Evolutionary conservation across 2,329 filamentous ascomycete species (phyloP), one percentile per base, ranked within the genome.

Genomic region (Teratosphaeria zuluensis): DNA sequence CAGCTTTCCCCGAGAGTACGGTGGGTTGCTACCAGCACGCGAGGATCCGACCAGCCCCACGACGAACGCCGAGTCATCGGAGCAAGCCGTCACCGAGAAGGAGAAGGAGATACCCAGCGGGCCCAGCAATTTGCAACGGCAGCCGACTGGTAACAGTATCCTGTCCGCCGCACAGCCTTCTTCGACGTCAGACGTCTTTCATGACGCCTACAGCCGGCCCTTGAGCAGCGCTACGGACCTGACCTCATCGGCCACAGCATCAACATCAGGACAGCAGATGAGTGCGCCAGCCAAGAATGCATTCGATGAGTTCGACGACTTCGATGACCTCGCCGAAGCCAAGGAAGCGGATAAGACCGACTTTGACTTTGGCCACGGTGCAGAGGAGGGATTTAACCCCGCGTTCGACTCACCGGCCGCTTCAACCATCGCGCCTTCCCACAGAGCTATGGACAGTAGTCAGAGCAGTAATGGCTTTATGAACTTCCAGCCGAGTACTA

Each of bases 321-420:
- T 94, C 65, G 88, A 90, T 66, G 89, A 89, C 58, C 81, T 95
- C 16, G 86, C 90, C 60, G 90, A 95, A 68, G 90, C 90, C 52
- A 90, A 90, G 70, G 90, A 94, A 72, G 88, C 75, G 6, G 77
- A 80, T 57, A 78, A 87, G 54, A 85, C 82, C 28, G 89, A 92
- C 63, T 90, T 92, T 75, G 85, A 86, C 67, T 88, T 91, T 62
- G 88, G 85, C 33, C 63, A 60, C 85, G 84, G 83, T 9, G 76
- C 86, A 89, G 77, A 87, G 89, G 58, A 62, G 63, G 89, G 92
- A 65, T 94, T 92, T 72, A 90, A 92, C 69, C 82, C 88, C 0
- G 84, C 89, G 19, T 94, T 94, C 64, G 89, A 94, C 73, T 89
- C 86, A 1, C 78, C 78, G 6, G 75, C 76, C 4, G 75, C 76